Evolutionary conservation across 2,329 filamentous ascomycete species (phyloP).

Genomic region (Moelleriella libera): DNA sequence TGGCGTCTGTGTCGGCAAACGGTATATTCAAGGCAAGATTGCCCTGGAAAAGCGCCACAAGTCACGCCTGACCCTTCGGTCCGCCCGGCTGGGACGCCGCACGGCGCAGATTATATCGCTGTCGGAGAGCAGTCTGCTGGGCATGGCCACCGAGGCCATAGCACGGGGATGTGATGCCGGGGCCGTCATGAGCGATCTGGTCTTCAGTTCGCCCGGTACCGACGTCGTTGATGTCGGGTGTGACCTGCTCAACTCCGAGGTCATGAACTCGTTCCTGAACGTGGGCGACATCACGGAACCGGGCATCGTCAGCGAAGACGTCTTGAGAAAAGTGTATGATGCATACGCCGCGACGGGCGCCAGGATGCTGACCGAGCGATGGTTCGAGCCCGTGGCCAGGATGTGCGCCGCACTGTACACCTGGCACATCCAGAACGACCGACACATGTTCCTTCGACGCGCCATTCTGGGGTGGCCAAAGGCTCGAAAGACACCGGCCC

Average conservation of each 20-base stretch:
- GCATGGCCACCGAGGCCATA: slow-evolving; percentile 8
- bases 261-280: slow-evolving; percentile 10
- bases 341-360: slow-evolving; percentile 10
- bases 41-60: slow-evolving; percentile 4
- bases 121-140: slow-evolving; percentile 9
- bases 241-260: slow-evolving; percentile 9
- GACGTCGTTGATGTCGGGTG: slow-evolving; percentile 10
- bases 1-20: slow-evolving; percentile 6
- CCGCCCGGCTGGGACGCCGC: slow-evolving; percentile 6
- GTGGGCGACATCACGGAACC: slow-evolving; percentile 7
- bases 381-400: slow-evolving; percentile 16
- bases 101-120: slow-evolving; percentile 7
- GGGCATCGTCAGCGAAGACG: slow-evolving; percentile 8
- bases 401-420: slow-evolving; percentile 17
- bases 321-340: slow-evolving; percentile 7
- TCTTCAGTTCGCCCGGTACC: slow-evolving; percentile 9
- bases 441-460: slow-evolving; percentile 17
- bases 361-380: slow-evolving; percentile 15
- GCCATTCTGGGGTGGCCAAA: slow-evolving; percentile 15
- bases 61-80: neutral
- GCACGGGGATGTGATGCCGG: slow-evolving; percentile 8
- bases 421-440: slow-evolving; percentile 18
- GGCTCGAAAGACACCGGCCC: slow-evolving; percentile 12
- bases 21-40: slow-evolving; percentile 9
- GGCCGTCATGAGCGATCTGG: slow-evolving; percentile 8